phyloP scores from a whole-genome alignment of 2,329 filamentous ascomycete genomes.

The Berkeleyomyces basicola region DNA sequence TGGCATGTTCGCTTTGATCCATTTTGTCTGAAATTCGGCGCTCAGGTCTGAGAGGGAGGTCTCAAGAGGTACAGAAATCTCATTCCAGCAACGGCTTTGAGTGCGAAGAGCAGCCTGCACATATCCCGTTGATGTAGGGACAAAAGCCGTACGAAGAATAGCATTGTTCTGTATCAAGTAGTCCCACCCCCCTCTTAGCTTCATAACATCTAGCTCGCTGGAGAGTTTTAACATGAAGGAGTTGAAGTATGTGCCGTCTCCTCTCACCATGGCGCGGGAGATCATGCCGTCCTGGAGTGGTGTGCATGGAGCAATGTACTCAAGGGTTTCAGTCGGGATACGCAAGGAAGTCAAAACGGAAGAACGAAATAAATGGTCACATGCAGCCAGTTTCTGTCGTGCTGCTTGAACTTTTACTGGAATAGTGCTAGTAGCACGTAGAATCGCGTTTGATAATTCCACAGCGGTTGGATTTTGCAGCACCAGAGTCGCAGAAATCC shows the following conservation, averaged over 20 bases:
- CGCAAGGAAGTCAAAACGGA: constrained; percentile 35
- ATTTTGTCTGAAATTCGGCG: constrained; percentile 23
- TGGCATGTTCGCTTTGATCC: constrained; percentile 36
- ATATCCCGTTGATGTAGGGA: constrained; percentile 57
- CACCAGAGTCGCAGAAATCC: constrained; percentile 47
- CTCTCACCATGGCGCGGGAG: constrained; percentile 43
- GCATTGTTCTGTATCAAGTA: constrained; percentile 34
- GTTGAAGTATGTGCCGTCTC: constrained; percentile 53
- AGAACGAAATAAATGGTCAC: constrained; percentile 42
- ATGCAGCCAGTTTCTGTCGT: constrained; percentile 46
- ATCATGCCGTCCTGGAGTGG: constrained; percentile 78
- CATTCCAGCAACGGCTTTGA: constrained; percentile 27
- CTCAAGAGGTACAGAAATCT: constrained; percentile 13
- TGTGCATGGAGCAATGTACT: constrained; percentile 67
- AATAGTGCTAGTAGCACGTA: not conserved
- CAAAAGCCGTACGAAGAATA: constrained; percentile 57
- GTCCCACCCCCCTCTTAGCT: constrained; percentile 42
- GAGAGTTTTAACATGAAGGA: constrained; percentile 46
- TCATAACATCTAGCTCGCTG: constrained; percentile 25
- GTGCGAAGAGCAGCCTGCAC: constrained; percentile 50
- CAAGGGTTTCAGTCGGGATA: constrained; percentile 37
- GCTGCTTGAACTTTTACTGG: constrained; percentile 18
- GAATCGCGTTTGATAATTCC: constrained; percentile 28
- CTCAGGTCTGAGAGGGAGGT: not conserved
- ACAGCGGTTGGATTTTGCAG: constrained; percentile 42